Evolutionary conservation across 176 grass and related monocot genomes (phyloP).

Genomic region (Oryza meridionalis): DNA sequence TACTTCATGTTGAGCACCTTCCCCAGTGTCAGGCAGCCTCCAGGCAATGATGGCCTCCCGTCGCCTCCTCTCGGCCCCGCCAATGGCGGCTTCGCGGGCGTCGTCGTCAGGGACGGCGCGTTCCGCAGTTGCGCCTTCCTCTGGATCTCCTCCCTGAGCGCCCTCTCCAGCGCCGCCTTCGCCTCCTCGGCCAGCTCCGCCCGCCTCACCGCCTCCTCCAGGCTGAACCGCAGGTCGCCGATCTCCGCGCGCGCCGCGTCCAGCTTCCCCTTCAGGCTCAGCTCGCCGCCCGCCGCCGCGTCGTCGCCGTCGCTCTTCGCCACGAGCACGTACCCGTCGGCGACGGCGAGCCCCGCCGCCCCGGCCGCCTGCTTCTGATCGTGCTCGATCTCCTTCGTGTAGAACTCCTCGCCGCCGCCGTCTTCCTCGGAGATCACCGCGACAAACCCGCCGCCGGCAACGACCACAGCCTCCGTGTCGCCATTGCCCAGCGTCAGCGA

Average conservation of each 20-base stretch:
- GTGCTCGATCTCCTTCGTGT: conserved; percentile 21
- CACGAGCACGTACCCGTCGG: conserved; percentile 36
- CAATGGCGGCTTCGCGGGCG: background rate
- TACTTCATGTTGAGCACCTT: conserved; percentile 64
- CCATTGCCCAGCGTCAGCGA: background rate
- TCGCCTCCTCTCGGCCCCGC: background rate
- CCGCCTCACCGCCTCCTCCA: conserved; percentile 52
- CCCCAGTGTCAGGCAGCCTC: conserved; percentile 44
- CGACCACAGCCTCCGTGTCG: conserved; percentile 18
- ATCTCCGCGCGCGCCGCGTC: conserved; percentile 45
- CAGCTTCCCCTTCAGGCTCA: conserved; percentile 32
- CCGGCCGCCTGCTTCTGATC: background rate
- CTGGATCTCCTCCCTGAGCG: conserved; percentile 48
- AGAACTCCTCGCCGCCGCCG: conserved; percentile 13
- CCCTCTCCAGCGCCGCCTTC: conserved; percentile 56
- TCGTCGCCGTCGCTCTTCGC: background rate
- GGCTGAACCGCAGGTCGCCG: conserved; percentile 54
- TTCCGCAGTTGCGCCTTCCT: conserved; percentile 19
- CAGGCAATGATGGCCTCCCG: background rate
- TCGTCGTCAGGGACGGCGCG: background rate
- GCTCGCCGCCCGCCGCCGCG: background rate
- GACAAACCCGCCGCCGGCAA: background rate
- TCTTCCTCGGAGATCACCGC: background rate
- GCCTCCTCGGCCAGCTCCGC: conserved; percentile 63
- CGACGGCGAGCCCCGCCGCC: background rate